phyloP scores from a whole-genome alignment of 768 basidiomycete species.

The Tremella yokohamensis region DNA sequence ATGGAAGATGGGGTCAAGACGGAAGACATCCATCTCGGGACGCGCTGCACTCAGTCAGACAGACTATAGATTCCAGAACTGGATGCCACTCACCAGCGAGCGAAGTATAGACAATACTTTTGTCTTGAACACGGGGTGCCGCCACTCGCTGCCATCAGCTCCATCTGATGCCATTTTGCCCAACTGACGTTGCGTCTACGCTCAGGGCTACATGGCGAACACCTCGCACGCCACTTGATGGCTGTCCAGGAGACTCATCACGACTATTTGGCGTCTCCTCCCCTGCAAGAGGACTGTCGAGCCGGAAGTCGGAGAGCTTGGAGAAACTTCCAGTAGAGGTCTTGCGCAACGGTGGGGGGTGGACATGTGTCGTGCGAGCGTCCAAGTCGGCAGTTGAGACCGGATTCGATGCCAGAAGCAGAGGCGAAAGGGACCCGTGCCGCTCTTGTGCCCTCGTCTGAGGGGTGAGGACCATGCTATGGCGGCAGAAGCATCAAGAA shows the following conservation, averaged over 20 bases:
- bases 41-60: constrained; percentile 23
- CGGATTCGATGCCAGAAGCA: neutral
- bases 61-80: no score
- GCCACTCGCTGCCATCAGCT: constrained; percentile 37
- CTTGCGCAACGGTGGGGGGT: constrained; percentile 30
- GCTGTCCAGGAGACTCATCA: constrained; percentile 10
- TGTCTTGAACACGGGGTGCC: constrained; percentile 47
- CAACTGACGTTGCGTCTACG: constrained; percentile 42
- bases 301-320: constrained; percentile 40
- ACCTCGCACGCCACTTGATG: constrained; percentile 27
- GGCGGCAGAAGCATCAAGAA: neutral
- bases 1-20: constrained; percentile 51
- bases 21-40: constrained; percentile 48
- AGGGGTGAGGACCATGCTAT: constrained; percentile 4
- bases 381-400: neutral
- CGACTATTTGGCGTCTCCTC: neutral
- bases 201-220: constrained; percentile 40
- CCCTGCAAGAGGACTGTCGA: constrained; percentile 25
- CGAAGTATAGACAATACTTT: constrained; percentile 43
- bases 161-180: neutral
- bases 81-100: constrained; percentile 26
- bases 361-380: neutral
- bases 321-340: constrained; percentile 39
- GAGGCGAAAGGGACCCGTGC: neutral
- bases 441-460: neutral